Evolutionary conservation across 495 filamentous ascomycete genomes (phyloP).

Genomic region (Aspergillus carlsbadensis): DNA sequence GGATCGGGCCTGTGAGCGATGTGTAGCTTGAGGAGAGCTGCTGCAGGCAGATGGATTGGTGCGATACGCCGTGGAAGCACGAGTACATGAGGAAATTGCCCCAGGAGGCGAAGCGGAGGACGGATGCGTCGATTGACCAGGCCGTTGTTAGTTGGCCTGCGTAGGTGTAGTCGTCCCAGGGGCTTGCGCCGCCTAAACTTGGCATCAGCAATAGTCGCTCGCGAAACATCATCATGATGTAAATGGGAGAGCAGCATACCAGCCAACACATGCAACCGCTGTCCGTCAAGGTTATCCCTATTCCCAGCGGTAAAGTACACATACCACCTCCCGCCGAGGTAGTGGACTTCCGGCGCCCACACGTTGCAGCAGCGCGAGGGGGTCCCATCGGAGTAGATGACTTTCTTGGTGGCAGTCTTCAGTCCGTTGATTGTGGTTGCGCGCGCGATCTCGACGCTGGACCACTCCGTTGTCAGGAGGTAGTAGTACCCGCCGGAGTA

Average conservation of each 20-base stretch:
- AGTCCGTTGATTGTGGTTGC: constrained; percentile 50
- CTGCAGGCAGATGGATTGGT: constrained; percentile 48
- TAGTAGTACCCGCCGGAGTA: constrained; percentile 55
- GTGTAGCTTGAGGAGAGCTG: constrained; percentile 22
- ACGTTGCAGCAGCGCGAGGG: constrained; percentile 48
- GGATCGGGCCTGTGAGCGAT: constrained; percentile 27
- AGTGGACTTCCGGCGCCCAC: constrained; percentile 57
- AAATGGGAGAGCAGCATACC: constrained; percentile 6
- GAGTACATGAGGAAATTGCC: constrained; percentile 47
- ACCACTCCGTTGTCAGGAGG: constrained; percentile 48
- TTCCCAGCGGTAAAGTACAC: constrained; percentile 38
- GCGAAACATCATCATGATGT: too few relatives aligned
- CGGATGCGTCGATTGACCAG: constrained; percentile 43
- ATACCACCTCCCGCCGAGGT: constrained; percentile 48
- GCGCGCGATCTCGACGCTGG: constrained; percentile 48
- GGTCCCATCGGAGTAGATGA: constrained; percentile 41
- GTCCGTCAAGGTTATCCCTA: constrained; percentile 11
- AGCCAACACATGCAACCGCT: constrained; percentile 17
- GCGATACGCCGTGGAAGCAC: constrained; percentile 37
- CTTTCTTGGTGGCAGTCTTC: constrained; percentile 44
- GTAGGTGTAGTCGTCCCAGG: constrained; percentile 37
- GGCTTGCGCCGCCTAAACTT: constrained; percentile 38
- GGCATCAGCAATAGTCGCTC: too few relatives aligned
- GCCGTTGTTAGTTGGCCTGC: constrained; percentile 19
- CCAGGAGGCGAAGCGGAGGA: constrained; percentile 33